Base-by-base conservation (phyloP, 257 asterid species). In the Coffea eugenioides region DNA sequence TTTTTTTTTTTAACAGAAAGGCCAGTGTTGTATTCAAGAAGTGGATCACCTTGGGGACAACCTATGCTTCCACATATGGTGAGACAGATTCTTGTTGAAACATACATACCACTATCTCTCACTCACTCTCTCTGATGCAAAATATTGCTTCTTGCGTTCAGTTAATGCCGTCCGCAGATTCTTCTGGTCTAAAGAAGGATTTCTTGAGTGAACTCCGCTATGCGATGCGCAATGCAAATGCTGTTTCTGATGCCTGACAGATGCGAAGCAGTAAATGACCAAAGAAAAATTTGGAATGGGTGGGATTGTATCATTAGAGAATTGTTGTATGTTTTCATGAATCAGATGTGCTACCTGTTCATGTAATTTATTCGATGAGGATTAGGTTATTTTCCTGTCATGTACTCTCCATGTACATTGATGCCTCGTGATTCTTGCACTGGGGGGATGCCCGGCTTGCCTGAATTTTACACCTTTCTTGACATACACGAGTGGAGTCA, bases 21-120 rank as follows among this genome's bases (percentile, higher is more conserved):
- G 85, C 99, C 99, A 15, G 90, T 95, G 74, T 10, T 93, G 90
- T 93, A 92, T 80, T 76, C 90, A 68, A 86, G 87, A 87, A 85
- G 82, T 80, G 79, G 91, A 74, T 82, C 94, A 46, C 87, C 97
- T 6, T 89, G 94, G 99, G 90, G 93, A 45, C 93, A 86, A 48
- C 71, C 86, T 31, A 69, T 89, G 76, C 97, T 93, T 86, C 99
- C 97, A 20, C 99, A 91, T 87, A 77, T 82, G 97, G 98, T 95
- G 86, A 78, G 83, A 49, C 12, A 67, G 70, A 10, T 5, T 54
- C 66, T 45, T 73, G 16, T 80, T n/a, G 68, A 71, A 69, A 71
- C 59, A 49, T 20, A 1, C 25, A 6, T 48, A 2, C 23, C 10
- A 15, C 2, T 41, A 6, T 45, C 46, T 74, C 45, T 74, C 36